These are phyloP conservation scores for Raffaelea deltoideospora DNA, from an alignment of 2,329 filamentous ascomycete genomes.

Conservation along the genomic window DNA sequence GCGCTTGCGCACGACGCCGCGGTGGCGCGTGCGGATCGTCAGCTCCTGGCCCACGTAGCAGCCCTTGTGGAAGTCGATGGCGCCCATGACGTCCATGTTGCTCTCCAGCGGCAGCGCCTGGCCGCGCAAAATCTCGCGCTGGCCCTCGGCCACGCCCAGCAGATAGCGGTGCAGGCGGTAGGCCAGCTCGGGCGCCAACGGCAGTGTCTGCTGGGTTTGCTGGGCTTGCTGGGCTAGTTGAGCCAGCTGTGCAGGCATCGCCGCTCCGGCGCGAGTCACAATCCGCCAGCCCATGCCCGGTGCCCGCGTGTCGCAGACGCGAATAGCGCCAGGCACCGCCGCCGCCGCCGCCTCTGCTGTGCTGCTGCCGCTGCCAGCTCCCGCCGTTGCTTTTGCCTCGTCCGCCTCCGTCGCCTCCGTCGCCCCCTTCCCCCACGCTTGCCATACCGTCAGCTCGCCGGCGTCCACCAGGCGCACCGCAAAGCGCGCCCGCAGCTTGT, in stretches of 20 bases:
- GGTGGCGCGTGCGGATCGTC: conserved; percentile 89
- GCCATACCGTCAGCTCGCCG: conserved; percentile 55
- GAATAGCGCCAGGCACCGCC: conserved; percentile 17
- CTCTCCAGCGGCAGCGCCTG: conserved; percentile 70
- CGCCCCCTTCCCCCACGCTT: conserved; percentile 51
- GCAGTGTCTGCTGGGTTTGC: neutral
- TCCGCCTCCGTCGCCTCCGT: neutral
- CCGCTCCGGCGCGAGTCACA: conserved; percentile 12
- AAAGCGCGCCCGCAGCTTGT: conserved; percentile 75
- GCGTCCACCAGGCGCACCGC: conserved; percentile 48
- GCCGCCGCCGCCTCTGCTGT: neutral
- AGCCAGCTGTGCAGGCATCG: no score
- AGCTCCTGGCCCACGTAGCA: conserved; percentile 96
- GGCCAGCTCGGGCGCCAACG: conserved; percentile 25
- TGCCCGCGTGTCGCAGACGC: conserved; percentile 35
- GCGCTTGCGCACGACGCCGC: conserved; percentile 81
- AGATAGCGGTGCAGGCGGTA: conserved; percentile 70
- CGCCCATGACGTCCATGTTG: conserved; percentile 76
- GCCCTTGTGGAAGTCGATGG: conserved; percentile 85
- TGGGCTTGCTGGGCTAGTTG: neutral
- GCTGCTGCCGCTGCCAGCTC: neutral
- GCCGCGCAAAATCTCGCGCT: conserved; percentile 57
- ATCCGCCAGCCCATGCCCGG: conserved; percentile 41
- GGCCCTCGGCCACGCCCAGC: conserved; percentile 72
- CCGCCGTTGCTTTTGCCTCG: neutral